Evolutionary conservation across 495 filamentous ascomycete genomes (phyloP).

Genomic region (Friedmanniomyces simplex): DNA sequence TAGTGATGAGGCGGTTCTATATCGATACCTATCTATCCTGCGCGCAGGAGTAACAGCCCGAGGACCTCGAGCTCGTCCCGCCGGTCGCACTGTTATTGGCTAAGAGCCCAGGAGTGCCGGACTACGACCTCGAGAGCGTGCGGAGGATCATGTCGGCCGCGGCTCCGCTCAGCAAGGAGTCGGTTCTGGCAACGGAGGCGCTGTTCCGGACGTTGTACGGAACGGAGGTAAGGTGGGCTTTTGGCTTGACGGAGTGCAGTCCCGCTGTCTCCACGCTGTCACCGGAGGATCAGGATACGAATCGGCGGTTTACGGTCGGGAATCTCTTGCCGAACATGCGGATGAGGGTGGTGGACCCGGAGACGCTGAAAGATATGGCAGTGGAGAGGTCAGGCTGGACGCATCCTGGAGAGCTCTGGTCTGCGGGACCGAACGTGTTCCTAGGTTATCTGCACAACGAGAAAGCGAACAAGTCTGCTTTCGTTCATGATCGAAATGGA

Average conservation of each 20-base stretch:
- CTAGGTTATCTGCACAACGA: slow-evolving; percentile 33
- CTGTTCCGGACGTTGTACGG: slow-evolving; percentile 33
- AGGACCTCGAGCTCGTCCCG: slow-evolving; percentile 29
- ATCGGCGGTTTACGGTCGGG: neutral
- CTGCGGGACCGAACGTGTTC: slow-evolving; percentile 36
- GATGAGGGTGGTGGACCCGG: neutral
- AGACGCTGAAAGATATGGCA: neutral
- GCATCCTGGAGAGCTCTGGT: slow-evolving; percentile 24
- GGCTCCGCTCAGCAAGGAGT: slow-evolving; percentile 32
- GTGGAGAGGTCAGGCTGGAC: neutral
- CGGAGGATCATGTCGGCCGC: slow-evolving; percentile 32
- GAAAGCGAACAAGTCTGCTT: slow-evolving; percentile 29
- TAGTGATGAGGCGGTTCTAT: neutral
- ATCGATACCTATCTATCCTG: slow-evolving; percentile 44
- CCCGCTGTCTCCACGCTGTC: neutral
- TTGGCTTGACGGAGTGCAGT: slow-evolving; percentile 46
- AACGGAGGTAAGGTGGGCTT: slow-evolving; percentile 49
- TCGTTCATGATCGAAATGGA: slow-evolving; percentile 29
- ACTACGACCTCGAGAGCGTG: slow-evolving; percentile 29
- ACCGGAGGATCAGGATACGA: neutral
- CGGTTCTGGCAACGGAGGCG: slow-evolving; percentile 48
- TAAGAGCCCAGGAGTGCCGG: slow-evolving; percentile 28
- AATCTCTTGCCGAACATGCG: neutral
- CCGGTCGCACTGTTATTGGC: slow-evolving; percentile 33
- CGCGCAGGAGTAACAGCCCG: slow-evolving; percentile 52